Base-by-base conservation (phyloP, 2,329 filamentous ascomycete species). In the Neopestalotiopsis clavispora region DNA sequence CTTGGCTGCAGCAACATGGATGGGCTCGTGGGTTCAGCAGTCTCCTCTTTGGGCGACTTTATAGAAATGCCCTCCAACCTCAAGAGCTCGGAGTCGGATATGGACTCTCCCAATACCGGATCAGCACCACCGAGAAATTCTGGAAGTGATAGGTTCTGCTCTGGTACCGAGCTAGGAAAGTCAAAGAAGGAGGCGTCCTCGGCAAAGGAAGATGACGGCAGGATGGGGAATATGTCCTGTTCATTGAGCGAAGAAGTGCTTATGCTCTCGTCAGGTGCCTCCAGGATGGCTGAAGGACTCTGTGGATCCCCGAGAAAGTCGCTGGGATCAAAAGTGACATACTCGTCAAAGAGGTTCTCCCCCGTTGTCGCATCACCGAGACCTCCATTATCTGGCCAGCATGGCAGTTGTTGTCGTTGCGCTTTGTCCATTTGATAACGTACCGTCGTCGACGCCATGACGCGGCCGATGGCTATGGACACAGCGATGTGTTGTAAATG, bases 1-100 rank as follows among this genome's bases (percentile, higher is more conserved):
- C 73, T 77, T 58, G 66, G 63, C 62, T 69, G 61, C 76, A 77
- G 76, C 77, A 69, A 75, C 30, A 71, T 67, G 34, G 64, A 69
- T 5, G 76, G 76, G 34, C 72, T 78, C 12, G 72, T 71, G 28
- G 75, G 74, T 20, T 72, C 74, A 42, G 76, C 74, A 13, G 65
- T 67, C 65, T 71, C 75, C 59, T 71, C 67, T 60, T 69, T 72
- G 17, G 75, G 75, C 17, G 77, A 78, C 49, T 80, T 80, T 32
- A 85, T 72, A n/a, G 82, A 83, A 71, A 86, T 85, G n/a, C 81
- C 81, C 71, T 85, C 83, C 2, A 86, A 78, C 38, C 80, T 78
- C 9, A 84, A 78, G n/a, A 86, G 77, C 72, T 85, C 84, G 49
- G 82, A 82, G 70, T 86, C 83, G 3, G 84, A 85, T 75, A 85